phyloP scores from a whole-genome alignment of 2,329 filamentous ascomycete species.

The Botryosphaeria dothidea region DNA sequence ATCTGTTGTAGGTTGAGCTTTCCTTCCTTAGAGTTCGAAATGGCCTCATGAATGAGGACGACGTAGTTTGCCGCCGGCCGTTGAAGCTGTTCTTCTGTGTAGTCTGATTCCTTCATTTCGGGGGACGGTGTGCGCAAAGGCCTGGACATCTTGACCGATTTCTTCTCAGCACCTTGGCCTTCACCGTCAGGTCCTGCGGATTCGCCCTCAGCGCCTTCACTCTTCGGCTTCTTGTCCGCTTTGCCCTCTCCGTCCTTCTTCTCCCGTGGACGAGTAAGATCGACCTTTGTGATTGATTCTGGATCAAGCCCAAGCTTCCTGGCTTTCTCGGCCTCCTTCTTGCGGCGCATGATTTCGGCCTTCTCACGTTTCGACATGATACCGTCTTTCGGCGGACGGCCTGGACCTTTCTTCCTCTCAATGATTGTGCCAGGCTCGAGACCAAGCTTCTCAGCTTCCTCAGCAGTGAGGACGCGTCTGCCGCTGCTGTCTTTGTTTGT shows the following conservation, averaged over 20 bases:
- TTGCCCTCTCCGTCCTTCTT: slow-evolving; percentile 39
- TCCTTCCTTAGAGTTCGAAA: slow-evolving; percentile 56
- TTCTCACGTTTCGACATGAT: slow-evolving; percentile 80
- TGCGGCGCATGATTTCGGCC: slow-evolving; percentile 62
- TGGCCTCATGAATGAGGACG: slow-evolving; percentile 63
- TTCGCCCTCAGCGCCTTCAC: slow-evolving; percentile 34
- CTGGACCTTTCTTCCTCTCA: slow-evolving; percentile 70
- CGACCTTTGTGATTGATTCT: slow-evolving; percentile 34
- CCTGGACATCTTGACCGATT: slow-evolving; percentile 48
- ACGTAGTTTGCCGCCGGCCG: slow-evolving; percentile 67
- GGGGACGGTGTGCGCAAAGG: slow-evolving; percentile 61
- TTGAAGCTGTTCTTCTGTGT: slow-evolving; percentile 72
- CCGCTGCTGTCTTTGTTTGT: slow-evolving; percentile 15
- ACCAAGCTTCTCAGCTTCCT: slow-evolving; percentile 43
- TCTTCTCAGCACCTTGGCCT: slow-evolving; percentile 41
- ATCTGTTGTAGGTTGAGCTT: slow-evolving; percentile 67
- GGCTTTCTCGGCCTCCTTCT: slow-evolving; percentile 48
- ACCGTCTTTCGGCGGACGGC: slow-evolving; percentile 79
- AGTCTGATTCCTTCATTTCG: slow-evolving; percentile 62
- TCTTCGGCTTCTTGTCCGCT: slow-evolving; percentile 22
- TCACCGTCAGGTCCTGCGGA: slow-evolving; percentile 19
- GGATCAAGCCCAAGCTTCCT: slow-evolving; percentile 40
- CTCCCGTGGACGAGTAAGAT: slow-evolving; percentile 34
- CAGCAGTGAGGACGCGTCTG: slow-evolving; percentile 30
- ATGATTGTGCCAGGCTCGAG: slow-evolving; percentile 37